phyloP scores from a whole-genome alignment of 805 yeast genomes.

The Ogataea haglerorum region DNA sequence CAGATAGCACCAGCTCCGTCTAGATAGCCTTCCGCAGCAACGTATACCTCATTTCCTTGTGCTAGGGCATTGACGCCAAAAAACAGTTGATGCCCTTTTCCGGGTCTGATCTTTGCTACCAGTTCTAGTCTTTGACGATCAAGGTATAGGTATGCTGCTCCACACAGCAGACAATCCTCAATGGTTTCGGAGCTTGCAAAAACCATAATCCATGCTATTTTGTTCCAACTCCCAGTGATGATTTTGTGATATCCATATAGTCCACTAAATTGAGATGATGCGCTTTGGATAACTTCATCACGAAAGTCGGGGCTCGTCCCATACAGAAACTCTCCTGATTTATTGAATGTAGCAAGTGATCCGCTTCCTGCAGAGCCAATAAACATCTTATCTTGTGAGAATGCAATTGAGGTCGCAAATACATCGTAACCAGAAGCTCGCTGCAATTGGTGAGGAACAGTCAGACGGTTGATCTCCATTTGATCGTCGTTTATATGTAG shows the following conservation, averaged over 20 bases:
- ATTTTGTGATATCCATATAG: slow-evolving; percentile 30
- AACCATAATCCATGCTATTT: slow-evolving; percentile 29
- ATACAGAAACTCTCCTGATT: slow-evolving; percentile 5
- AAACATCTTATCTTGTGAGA: slow-evolving; percentile 27
- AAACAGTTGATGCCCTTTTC: slow-evolving; percentile 8
- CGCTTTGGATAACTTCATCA: slow-evolving; percentile 4
- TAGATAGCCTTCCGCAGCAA: slow-evolving; percentile 34
- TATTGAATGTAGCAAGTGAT: slow-evolving; percentile 36
- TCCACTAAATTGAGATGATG: slow-evolving; percentile 22
- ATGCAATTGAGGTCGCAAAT: slow-evolving; percentile 37
- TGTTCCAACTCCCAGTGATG: slow-evolving; percentile 19
- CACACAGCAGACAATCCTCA: slow-evolving; percentile 35
- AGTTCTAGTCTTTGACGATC: slow-evolving; percentile 4
- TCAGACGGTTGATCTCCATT: slow-evolving; percentile 8
- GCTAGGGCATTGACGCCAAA: slow-evolving; percentile 21
- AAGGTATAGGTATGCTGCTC: slow-evolving; percentile 35
- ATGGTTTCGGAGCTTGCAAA: slow-evolving; percentile 30
- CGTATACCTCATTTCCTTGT: slow-evolving; percentile 23
- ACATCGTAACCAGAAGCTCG: slow-evolving; percentile 36
- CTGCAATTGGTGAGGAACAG: slow-evolving; percentile 19
- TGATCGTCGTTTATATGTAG: slow-evolving; percentile 6
- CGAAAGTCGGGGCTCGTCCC: background rate
- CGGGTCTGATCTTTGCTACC: slow-evolving; percentile 18
- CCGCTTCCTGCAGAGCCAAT: slow-evolving; percentile 40
- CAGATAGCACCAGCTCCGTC: slow-evolving; percentile 48